Conservation (phyloP, 352 stramenopile genomes). For the Blastocystis sp. region DNA sequence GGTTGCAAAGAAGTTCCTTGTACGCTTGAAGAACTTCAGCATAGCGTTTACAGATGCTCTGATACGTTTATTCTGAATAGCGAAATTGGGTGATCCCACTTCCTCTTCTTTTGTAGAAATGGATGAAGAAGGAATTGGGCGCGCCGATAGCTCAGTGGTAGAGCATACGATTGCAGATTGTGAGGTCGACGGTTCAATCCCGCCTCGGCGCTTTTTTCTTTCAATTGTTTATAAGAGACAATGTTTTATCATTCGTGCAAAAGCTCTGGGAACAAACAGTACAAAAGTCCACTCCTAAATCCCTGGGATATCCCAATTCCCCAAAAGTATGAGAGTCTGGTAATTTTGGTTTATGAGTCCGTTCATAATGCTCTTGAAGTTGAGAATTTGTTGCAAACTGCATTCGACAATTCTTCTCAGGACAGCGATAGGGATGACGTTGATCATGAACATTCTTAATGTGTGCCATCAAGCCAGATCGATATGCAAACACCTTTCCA, state of each 20-base stretch:
- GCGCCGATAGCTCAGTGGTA: slow-evolving; percentile 67
- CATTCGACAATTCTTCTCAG: slow-evolving; percentile 12
- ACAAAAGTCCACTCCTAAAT: background rate
- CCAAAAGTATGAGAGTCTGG: background rate
- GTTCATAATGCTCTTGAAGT: slow-evolving; percentile 45
- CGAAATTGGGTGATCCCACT: background rate
- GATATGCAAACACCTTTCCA: slow-evolving; percentile 58
- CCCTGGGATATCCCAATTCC: background rate
- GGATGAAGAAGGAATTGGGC: background rate
- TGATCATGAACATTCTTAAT: slow-evolving; percentile 57
- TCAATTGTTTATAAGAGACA: no score
- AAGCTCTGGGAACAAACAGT: no score
- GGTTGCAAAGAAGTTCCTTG: background rate
- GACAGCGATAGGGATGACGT: slow-evolving; percentile 5
- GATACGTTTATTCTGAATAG: background rate
- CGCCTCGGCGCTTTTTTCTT: slow-evolving; percentile 60
- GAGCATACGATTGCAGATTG: slow-evolving; percentile 68
- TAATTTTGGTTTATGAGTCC: background rate
- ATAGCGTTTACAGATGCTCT: background rate
- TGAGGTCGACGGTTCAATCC: slow-evolving; percentile 68
- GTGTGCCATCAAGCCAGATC: slow-evolving; percentile 52
- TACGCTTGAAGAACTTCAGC: slow-evolving; percentile 58
- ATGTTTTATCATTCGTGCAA: no score
- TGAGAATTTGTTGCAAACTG: slow-evolving; percentile 42
- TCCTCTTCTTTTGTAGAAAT: background rate